These are phyloP conservation scores for Leccinum olivaceopallidum DNA, from an alignment of 768 basidiomycete species.

Conservation along the genomic window DNA sequence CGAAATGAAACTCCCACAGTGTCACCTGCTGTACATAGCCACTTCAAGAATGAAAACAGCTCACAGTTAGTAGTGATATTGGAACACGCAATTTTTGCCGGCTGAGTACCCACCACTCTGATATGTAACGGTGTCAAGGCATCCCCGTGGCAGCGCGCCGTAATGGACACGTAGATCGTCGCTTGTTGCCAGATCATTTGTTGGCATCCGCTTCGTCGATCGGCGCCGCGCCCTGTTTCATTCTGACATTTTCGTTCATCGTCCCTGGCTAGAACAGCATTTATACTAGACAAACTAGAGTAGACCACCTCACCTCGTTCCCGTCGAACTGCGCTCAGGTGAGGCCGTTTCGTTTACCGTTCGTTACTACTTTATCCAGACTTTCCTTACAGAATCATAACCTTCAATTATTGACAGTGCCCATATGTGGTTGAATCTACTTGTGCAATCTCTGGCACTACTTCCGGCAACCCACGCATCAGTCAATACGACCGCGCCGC, in stretches of 20 bases:
- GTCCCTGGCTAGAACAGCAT: background rate
- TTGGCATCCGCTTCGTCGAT: background rate
- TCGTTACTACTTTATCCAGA: too few relatives aligned
- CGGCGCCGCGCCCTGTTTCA: background rate
- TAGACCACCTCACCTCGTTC: background rate
- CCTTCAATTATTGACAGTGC: background rate
- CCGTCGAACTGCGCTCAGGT: background rate
- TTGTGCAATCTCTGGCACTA: background rate
- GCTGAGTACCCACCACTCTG: too few relatives aligned
- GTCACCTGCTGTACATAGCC: too few relatives aligned
- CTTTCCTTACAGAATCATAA: too few relatives aligned
- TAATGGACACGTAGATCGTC: background rate
- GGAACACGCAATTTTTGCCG: too few relatives aligned
- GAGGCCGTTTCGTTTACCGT: background rate
- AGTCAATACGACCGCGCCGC: background rate
- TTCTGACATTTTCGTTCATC: background rate
- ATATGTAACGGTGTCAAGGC: too few relatives aligned
- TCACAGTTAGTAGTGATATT: too few relatives aligned
- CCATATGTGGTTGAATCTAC: background rate
- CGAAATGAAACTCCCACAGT: too few relatives aligned
- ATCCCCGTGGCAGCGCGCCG: too few relatives aligned
- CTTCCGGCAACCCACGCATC: background rate
- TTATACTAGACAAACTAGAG: background rate
- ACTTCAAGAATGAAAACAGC: too few relatives aligned
- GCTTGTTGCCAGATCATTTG: background rate